A percentile compares a stretch with the other conserved stretches of the same genome.
phyloP scores from a whole-genome alignment of 2,329 filamentous ascomycete species.

The Colletotrichum sublineola region DNA sequence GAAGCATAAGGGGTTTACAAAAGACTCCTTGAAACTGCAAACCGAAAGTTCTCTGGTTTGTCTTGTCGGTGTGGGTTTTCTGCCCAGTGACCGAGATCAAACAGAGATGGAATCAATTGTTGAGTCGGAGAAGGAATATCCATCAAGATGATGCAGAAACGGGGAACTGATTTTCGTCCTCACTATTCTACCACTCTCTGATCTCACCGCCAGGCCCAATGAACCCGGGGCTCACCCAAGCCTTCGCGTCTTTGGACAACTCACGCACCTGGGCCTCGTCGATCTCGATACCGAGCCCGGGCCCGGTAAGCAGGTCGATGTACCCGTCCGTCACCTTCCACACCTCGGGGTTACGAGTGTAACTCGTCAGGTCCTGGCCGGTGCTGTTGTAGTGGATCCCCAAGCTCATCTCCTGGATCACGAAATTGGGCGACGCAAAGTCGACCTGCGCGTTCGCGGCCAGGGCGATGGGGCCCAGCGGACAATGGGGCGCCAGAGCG shows the following conservation, averaged over 20 bases:
- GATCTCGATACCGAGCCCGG: slow-evolving; percentile 77
- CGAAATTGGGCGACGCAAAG: slow-evolving; percentile 72
- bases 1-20: slow-evolving; percentile 50
- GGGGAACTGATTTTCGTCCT: not conserved
- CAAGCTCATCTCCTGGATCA: slow-evolving; percentile 83
- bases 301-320: slow-evolving; percentile 69
- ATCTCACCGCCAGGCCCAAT: slow-evolving; percentile 76
- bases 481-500: slow-evolving; percentile 80
- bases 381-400: slow-evolving; percentile 85
- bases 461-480: slow-evolving; percentile 78
- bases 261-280: slow-evolving; percentile 77
- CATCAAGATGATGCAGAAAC: not conserved
- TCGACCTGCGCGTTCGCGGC: slow-evolving; percentile 79
- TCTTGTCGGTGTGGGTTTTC: too few relatives aligned
- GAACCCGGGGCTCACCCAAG: slow-evolving; percentile 77
- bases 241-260: slow-evolving; percentile 67
- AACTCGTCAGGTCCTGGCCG: slow-evolving; percentile 74
- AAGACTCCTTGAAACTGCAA: slow-evolving; percentile 44
- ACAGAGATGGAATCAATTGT: not conserved
- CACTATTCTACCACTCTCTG: slow-evolving; percentile 73
- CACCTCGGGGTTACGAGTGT: slow-evolving; percentile 73
- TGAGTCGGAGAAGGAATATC: not conserved
- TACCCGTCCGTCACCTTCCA: slow-evolving; percentile 77
- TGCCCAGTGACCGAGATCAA: fast-evolving
- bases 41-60: not conserved